A percentile compares a stretch with the other conserved stretches of the same genome.
Evolutionary conservation across 2,329 filamentous ascomycete genomes (phyloP).

Genomic region (Colletotrichum filicis): DNA sequence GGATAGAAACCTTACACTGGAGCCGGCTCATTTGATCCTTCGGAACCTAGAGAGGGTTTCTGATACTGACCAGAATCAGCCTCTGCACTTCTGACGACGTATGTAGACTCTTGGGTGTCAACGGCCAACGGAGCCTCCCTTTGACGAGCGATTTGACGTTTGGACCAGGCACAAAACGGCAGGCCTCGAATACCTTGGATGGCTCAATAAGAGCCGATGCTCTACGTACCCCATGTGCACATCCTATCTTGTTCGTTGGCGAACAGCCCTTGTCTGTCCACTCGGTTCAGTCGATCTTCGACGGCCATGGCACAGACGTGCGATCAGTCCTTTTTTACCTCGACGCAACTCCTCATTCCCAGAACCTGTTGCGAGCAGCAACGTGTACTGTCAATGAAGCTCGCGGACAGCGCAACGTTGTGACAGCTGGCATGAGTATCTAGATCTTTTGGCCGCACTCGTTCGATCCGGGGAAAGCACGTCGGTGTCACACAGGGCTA

Average conservation of each 20-base stretch:
- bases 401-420: not conserved
- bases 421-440: not conserved
- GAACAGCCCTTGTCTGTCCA: conserved; percentile 21
- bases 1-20: not conserved
- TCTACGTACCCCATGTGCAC: conserved; percentile 20
- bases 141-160: not conserved
- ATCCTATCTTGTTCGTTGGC: conserved; percentile 22
- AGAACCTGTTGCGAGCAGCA: not conserved
- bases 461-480: conserved; percentile 24
- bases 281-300: conserved; percentile 24
- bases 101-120: not conserved
- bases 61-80: not conserved
- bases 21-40: not conserved
- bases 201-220: conserved; percentile 13
- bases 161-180: not conserved
- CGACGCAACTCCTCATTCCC: not conserved
- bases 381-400: not conserved
- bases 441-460: conserved; percentile 7
- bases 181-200: not conserved
- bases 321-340: not conserved
- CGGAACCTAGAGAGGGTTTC: not conserved
- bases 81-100: not conserved
- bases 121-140: not conserved
- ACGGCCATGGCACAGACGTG: conserved; percentile 29
- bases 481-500: conserved; percentile 15